Conservation (phyloP, 2,329 filamentous ascomycete species). For the Sarocladium kiliense region DNA sequence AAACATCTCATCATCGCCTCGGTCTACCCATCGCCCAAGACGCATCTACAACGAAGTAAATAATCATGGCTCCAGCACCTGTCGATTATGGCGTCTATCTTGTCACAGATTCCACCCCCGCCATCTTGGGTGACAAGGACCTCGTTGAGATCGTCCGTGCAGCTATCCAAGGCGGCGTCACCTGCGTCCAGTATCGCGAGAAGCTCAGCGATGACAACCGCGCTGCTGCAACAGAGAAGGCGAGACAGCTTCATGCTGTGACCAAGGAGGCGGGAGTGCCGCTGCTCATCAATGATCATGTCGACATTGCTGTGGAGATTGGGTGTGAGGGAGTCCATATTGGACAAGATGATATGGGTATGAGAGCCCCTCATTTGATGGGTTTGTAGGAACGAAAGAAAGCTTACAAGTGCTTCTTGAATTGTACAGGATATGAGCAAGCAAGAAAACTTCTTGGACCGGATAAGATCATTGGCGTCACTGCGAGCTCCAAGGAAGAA, state of each 20-base stretch:
- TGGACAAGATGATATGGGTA: conserved; percentile 89
- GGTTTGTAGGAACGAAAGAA: too few species aligned
- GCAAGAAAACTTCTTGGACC: conserved; percentile 70
- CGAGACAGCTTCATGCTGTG: conserved; percentile 63
- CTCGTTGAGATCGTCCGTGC: conserved; percentile 69
- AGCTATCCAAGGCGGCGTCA: conserved; percentile 74
- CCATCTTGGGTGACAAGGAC: conserved; percentile 68
- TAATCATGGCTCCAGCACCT: conserved; percentile 26
- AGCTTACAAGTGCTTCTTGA: too few species aligned
- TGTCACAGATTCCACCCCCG: conserved; percentile 87
- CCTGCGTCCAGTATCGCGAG: conserved; percentile 85
- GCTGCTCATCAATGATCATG: conserved; percentile 85
- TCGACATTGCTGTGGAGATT: conserved; percentile 81
- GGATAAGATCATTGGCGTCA: conserved; percentile 82
- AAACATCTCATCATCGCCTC: not conserved
- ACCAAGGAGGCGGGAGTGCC: conserved; percentile 66
- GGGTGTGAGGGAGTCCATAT: conserved; percentile 91
- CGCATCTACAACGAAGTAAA: too few species aligned
- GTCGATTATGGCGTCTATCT: conserved; percentile 82
- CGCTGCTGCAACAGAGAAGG: conserved; percentile 63
- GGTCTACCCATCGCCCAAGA: not conserved
- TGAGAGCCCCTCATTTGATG: conserved; percentile 11
- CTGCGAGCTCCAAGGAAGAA: conserved; percentile 70
- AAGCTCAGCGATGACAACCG: conserved; percentile 67
- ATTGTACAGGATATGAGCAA: conserved; percentile 13